A percentile compares a stretch with the other conserved stretches of the same genome.
Conservation (phyloP, 2,329 filamentous ascomycete species). For the Hansfordia pulvinata region DNA sequence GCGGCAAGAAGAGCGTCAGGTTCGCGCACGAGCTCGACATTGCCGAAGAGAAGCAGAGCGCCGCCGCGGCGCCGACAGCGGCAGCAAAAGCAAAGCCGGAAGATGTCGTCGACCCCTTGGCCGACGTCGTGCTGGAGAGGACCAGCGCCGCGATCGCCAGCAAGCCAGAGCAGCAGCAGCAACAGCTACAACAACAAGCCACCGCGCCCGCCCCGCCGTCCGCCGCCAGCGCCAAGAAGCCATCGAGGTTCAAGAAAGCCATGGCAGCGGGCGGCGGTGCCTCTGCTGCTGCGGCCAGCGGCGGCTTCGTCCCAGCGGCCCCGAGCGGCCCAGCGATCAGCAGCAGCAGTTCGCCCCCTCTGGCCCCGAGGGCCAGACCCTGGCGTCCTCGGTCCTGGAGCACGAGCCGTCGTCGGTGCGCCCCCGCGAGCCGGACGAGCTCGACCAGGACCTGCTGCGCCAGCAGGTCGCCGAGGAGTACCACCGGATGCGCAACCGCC, state of each 20-base stretch:
- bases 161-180: constrained; percentile 6
- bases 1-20: constrained; percentile 14
- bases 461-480: constrained; percentile 75
- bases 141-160: constrained; percentile 6
- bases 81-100: constrained; percentile 10
- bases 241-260: constrained; percentile 39
- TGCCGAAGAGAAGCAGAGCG: constrained; percentile 11
- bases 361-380: constrained; percentile 36
- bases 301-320: constrained; percentile 14
- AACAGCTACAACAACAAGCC: constrained; percentile 2
- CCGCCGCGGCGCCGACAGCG: constrained; percentile 7
- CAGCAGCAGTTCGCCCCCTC: constrained; percentile 27
- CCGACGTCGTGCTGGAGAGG: constrained; percentile 40
- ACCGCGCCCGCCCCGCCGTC: no score
- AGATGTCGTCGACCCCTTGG: constrained; percentile 31
- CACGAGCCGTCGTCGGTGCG: constrained; percentile 25
- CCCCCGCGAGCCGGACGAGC: constrained; percentile 39
- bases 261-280: constrained; percentile 9
- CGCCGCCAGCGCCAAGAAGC: constrained; percentile 27
- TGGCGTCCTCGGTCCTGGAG: constrained; percentile 48
- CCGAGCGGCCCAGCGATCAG: constrained; percentile 6
- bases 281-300: constrained; percentile 3
- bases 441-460: constrained; percentile 59
- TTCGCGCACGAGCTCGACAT: constrained; percentile 16
- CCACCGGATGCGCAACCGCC: constrained; percentile 66